Evolutionary conservation across 495 filamentous ascomycete species (phyloP).

Genomic region (Pseudoneurospora amorphoporcata): DNA sequence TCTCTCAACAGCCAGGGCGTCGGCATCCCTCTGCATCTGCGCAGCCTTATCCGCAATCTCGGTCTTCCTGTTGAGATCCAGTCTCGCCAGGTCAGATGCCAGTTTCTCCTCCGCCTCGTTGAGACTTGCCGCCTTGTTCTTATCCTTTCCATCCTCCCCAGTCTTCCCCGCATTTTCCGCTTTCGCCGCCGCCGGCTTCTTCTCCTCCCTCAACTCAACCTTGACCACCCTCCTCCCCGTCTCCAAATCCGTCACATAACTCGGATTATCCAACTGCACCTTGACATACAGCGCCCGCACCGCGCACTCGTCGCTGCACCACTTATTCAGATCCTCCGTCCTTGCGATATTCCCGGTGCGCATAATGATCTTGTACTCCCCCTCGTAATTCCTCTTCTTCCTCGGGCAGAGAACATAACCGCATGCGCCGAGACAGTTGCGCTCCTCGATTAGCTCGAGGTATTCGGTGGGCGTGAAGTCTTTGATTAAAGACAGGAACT

Average conservation of each 20-base stretch:
- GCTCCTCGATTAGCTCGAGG: slow-evolving; percentile 74
- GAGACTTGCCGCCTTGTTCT: neutral
- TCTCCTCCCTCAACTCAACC: slow-evolving; percentile 29
- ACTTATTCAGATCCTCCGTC: slow-evolving; percentile 63
- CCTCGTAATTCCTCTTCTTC: slow-evolving; percentile 6
- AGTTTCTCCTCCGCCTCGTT: neutral
- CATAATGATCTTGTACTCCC: slow-evolving; percentile 9
- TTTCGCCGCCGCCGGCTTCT: slow-evolving; percentile 10
- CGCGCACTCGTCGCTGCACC: slow-evolving; percentile 77
- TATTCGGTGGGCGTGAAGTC: slow-evolving; percentile 82
- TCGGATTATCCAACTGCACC: slow-evolving; percentile 57
- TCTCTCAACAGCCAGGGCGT: slow-evolving; percentile 43
- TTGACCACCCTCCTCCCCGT: slow-evolving; percentile 25
- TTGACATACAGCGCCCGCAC: slow-evolving; percentile 71
- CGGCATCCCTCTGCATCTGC: slow-evolving; percentile 23
- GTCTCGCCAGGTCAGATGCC: slow-evolving; percentile 3
- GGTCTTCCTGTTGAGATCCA: slow-evolving; percentile 7
- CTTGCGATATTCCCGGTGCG: slow-evolving; percentile 32
- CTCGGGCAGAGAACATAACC: slow-evolving; percentile 67
- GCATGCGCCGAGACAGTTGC: slow-evolving; percentile 68
- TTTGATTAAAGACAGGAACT: slow-evolving; percentile 48
- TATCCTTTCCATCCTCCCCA: neutral
- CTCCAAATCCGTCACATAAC: slow-evolving; percentile 4
- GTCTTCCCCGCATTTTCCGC: neutral
- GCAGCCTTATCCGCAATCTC: slow-evolving; percentile 9